Evolutionary conservation across 805 yeast genomes (phyloP).

Genomic region (Hanseniaspora vineae): DNA sequence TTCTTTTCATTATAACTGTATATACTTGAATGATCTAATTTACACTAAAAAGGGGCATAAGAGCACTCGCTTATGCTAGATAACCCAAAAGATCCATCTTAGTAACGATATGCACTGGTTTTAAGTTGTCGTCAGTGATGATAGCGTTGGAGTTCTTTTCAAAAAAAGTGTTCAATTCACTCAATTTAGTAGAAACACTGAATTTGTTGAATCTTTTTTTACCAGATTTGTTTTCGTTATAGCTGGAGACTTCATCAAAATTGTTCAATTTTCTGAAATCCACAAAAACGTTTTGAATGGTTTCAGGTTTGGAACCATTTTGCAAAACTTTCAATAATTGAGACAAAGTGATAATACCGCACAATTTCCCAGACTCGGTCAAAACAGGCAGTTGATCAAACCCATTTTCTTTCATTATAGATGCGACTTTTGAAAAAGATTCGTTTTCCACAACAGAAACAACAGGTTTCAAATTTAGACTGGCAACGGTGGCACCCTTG

Average conservation of each 20-base stretch:
- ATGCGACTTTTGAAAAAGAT: conserved; percentile 50
- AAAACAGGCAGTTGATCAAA: conserved; percentile 81
- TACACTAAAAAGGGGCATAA: no score
- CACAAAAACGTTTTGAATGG: conserved; percentile 37
- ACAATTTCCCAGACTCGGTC: conserved; percentile 39
- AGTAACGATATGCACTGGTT: conserved; percentile 75
- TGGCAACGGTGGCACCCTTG: conserved; percentile 47
- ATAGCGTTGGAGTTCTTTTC: conserved; percentile 78
- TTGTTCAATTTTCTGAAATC: conserved; percentile 66
- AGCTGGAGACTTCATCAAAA: conserved; percentile 43
- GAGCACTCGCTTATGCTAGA: conserved; percentile 15
- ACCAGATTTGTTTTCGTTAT: conserved; percentile 47
- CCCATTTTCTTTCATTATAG: conserved; percentile 58
- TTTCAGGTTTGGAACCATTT: conserved; percentile 42
- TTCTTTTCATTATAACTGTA: neutral
- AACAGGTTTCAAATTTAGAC: conserved; percentile 66
- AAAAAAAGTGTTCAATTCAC: conserved; percentile 62
- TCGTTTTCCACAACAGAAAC: conserved; percentile 55
- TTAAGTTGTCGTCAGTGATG: conserved; percentile 56
- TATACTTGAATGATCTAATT: neutral
- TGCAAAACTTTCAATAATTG: conserved; percentile 56
- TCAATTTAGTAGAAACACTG: conserved; percentile 49
- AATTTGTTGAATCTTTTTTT: conserved; percentile 57
- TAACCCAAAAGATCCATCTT: conserved; percentile 68
- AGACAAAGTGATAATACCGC: conserved; percentile 69